Base-by-base conservation (phyloP, 495 filamentous ascomycete species). In the Talaromyces ruber region DNA sequence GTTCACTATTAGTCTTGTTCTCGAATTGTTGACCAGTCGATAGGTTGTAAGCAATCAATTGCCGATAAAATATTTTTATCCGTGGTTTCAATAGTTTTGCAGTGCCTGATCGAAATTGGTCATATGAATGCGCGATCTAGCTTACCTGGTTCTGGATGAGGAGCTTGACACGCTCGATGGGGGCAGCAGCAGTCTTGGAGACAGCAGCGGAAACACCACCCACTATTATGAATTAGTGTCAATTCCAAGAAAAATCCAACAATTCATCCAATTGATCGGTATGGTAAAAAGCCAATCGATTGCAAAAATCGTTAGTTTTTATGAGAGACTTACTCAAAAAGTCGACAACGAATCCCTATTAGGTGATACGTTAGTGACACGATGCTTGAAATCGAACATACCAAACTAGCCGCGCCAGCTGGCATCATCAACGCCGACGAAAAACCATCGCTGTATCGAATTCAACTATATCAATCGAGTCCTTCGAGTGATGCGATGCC, bases 141-240 rank as follows among this genome's bases (percentile, higher is more conserved):
- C 90, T 64, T 86, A 97, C 93, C 89, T 98, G 94, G 85, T 98
- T 98, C 86, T 98, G 94, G 85, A 98, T 96, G 71, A 98, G 90
- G 74, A 98, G 94, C 92, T 98, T 98, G 83, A 98, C 88, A 90
- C 94, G 94, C 92, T 98, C 94, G 72, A 98, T 98, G 81, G 94
- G 94, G 82, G 94, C 94, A 78, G 94, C 94, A 74, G 95, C 95
- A 69, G 94, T 98, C 90, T 98, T 98, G 71, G 94, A 98, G 88
- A 98, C 92, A 80, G 94, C 94, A 74, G 94, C 94, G 72, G 94
- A 97, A 67, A 98, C 88, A 96, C 94, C 94, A 89, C 94, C 94
- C 95, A 98, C 91, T 94, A 70, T 72, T 63, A 71, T 73, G 11
- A 9, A 64, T 34, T 30, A 57, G 37, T 29, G 64, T 54, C 22